These are phyloP conservation scores for Thelephora aurantiotincta DNA, from an alignment of 768 basidiomycete species.

Conservation along the genomic window DNA sequence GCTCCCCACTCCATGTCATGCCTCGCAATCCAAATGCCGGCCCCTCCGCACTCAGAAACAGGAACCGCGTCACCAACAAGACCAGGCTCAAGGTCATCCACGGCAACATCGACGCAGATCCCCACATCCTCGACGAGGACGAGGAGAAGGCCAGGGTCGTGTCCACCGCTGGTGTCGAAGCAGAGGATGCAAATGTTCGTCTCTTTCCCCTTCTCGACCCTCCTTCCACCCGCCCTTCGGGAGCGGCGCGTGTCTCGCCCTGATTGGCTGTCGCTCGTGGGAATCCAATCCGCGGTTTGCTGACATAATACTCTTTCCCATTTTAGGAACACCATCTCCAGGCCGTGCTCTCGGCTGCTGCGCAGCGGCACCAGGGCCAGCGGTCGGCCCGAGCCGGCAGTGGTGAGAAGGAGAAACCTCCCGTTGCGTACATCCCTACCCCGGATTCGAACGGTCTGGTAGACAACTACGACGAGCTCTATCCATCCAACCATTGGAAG, in stretches of 20 bases:
- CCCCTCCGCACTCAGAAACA: constrained; percentile 69
- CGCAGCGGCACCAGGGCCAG: constrained; percentile 28
- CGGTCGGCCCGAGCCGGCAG: constrained; percentile 22
- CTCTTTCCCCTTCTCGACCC: constrained; percentile 19
- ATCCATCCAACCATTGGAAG: constrained; percentile 53
- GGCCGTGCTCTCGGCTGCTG: constrained; percentile 40
- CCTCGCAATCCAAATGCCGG: constrained; percentile 69
- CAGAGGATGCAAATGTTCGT: constrained; percentile 87
- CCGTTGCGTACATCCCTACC: constrained; percentile 76
- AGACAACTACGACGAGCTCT: constrained; percentile 65
- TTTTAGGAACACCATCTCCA: constrained; percentile 44
- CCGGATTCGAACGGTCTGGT: constrained; percentile 79
- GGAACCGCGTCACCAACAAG: constrained; percentile 88
- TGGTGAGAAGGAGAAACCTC: constrained; percentile 22
- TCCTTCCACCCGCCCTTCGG: constrained; percentile 29
- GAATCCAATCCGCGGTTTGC: constrained; percentile 35
- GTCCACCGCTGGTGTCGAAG: constrained; percentile 77
- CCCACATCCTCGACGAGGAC: constrained; percentile 72
- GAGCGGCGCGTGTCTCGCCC: constrained; percentile 24
- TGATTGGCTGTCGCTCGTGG: constrained; percentile 34
- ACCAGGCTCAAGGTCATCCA: constrained; percentile 75
- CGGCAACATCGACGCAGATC: constrained; percentile 71
- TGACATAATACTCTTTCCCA: constrained; percentile 24
- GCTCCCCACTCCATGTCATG: constrained; percentile 65
- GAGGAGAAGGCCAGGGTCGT: constrained; percentile 75